Base-by-base conservation (phyloP, 176 grass and related monocot genomes). In the Triticum dicoccoides region DNA sequence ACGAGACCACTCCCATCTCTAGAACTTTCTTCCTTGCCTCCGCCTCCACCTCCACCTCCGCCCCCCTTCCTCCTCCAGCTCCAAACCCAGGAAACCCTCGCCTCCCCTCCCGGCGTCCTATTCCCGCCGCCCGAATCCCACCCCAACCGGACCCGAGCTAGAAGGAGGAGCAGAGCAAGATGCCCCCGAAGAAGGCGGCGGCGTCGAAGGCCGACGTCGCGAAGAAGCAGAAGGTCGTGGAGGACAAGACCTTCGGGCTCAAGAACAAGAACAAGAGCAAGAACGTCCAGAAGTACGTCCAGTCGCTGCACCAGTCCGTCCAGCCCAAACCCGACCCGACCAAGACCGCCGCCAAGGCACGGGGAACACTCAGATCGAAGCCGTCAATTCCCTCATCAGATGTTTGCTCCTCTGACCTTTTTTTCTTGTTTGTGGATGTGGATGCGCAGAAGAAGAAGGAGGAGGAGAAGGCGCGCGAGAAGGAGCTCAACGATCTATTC, bases 191-290 rank as follows among this genome's bases (percentile, higher is more conserved):
- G 89, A 91, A 91, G 85, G 89, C 63, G 45, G 89, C 79, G 21
- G 75, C 87, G 11, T 90, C 94, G 47, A 96, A 99, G 92, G 56
- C 85, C 35, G 97, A 99, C 30, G 79, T 94, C 32, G 92, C 97
- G 32, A 96, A 96, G 92, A 99, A 99, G 92, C 97, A 99, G 82
- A 99, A 99, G 88, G 21, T 96, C 65, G 97, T 96, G 74, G 97
- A 99, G 94, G 97, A 99, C 89, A 99, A 99, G 87, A 99, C 97
- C 58, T 99, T 99, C 89, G 97, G 97, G 30, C 91, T 99, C 65
- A 99, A 99, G 92, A 99, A 99, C 78, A 99, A 99, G 92, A 99
- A 96, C 83, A 99, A 99, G 92, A 96, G 94, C 65, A 99, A 99
- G 90, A 96, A 96, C 88, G 97, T 99, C n/a, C 97, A 99, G 90